Percentiles rank a stretch among this genome's conserved stretches.
phyloP scores from a whole-genome alignment of 495 filamentous ascomycete genomes.

The Jackrogersella minutella region DNA sequence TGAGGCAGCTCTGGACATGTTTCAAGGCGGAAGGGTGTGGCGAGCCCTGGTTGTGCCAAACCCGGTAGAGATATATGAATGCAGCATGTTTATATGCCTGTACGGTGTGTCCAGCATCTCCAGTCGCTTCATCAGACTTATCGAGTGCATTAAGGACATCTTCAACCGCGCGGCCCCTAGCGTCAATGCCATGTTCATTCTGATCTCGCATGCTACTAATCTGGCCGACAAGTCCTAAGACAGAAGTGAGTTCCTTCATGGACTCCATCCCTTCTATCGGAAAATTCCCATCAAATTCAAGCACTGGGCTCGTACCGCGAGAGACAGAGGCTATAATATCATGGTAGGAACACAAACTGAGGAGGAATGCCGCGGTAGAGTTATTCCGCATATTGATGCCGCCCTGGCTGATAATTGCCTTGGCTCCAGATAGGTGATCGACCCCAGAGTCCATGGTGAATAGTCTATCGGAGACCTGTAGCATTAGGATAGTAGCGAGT shows the following conservation, averaged over 20 bases:
- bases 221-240: conserved; percentile 36
- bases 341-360: conserved; percentile 42
- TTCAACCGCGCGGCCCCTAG: conserved; percentile 27
- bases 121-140: conserved; percentile 7
- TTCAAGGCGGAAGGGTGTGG: conserved; percentile 32
- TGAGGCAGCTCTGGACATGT: conserved; percentile 36
- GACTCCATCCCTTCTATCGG: conserved; percentile 36
- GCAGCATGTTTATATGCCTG: conserved; percentile 44
- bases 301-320: conserved; percentile 31
- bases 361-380: conserved; percentile 36
- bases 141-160: conserved; percentile 26
- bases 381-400: conserved; percentile 21
- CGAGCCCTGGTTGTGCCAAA: conserved; percentile 40
- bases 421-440: conserved; percentile 42
- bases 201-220: conserved; percentile 41
- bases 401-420: conserved; percentile 37
- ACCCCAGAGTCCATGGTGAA: conserved; percentile 43
- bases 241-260: conserved; percentile 35
- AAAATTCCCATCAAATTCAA: conserved; percentile 31
- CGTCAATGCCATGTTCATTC: conserved; percentile 12
- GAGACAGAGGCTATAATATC: conserved; percentile 43
- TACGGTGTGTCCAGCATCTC: conserved; percentile 34
- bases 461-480: conserved; percentile 42
- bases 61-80: conserved; percentile 44
- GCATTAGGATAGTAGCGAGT: conserved; percentile 41